Evolutionary conservation across 768 basidiomycete species (phyloP).

Genomic region (Xerocomellus dryophilus): DNA sequence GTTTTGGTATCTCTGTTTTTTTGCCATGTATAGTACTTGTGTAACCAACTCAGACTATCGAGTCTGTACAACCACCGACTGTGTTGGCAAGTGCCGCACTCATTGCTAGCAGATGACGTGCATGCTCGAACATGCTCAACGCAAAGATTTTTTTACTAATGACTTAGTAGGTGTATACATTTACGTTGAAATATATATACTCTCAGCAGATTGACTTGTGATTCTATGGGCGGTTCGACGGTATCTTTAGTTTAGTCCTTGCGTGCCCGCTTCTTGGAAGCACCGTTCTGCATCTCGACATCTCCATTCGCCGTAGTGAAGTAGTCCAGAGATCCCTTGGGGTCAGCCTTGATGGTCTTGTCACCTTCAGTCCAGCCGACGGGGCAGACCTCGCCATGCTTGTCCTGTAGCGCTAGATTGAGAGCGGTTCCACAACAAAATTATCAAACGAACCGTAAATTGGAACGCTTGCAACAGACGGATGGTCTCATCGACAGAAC

Average conservation of each 20-base stretch:
- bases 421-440: background rate
- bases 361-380: slow-evolving; percentile 83
- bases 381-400: slow-evolving; percentile 91
- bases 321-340: slow-evolving; percentile 70
- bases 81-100: background rate
- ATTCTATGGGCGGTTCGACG: background rate
- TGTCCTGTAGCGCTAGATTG: slow-evolving; percentile 44
- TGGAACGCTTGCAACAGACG: slow-evolving; percentile 94
- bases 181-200: background rate
- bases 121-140: background rate
- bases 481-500: slow-evolving; percentile 89
- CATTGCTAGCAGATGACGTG: background rate
- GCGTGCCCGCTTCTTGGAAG: slow-evolving; percentile 58
- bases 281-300: slow-evolving; percentile 36
- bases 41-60: background rate
- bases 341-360: slow-evolving; percentile 82
- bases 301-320: slow-evolving; percentile 42
- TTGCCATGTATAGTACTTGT: background rate
- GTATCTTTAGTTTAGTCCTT: slow-evolving; percentile 36
- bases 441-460: slow-evolving; percentile 56
- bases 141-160: background rate
- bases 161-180: background rate
- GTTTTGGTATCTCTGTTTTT: background rate
- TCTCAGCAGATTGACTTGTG: background rate
- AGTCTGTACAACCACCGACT: background rate